Base-by-base conservation (phyloP, 192 early-diverging fungal species). In the Kappamyces sp. region DNA sequence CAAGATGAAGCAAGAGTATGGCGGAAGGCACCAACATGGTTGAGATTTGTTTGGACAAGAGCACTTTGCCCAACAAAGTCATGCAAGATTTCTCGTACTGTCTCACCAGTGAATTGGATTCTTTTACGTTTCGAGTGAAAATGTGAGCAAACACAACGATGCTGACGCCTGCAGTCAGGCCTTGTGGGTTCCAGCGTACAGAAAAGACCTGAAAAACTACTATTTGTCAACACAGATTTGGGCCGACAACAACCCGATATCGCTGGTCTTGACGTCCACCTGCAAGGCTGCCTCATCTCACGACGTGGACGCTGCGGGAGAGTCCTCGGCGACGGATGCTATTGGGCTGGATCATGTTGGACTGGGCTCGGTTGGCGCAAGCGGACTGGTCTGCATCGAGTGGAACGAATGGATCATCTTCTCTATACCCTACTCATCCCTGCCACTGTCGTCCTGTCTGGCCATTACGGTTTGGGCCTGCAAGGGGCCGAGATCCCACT, bases 331-430 rank as follows among this genome's bases (percentile, higher is more conserved):
- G 1, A 15, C 61, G n/a, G 11, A 52, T 50, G 31, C 31, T 60
- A 32, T 40, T 66, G 14, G 36, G 22, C 29, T 35, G 36, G n/a
- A 37, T 9, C 32, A 33, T 30, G 39, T 11, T 5, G 11, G 12
- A 15, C 11, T 12, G 46, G 30, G 32, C 15, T 1, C 45, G 14
- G 38, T 33, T 8, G 9, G 38, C 31, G 29, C 41, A 22, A 45
- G 8, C 32, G 15, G 35, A 12, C 9, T 7, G 15, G 45, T 46
- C 14, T 22, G 14, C 61, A n/a, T n/a, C n/a, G n/a, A 88, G 85
- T 96, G 91, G 91, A 86, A 92, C 68, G 93, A 98, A 75, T 96
- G 95, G 93, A 66, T 98, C 7, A 70, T 75, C 12, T 76, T 98
- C 33, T n/a, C 43, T 45, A 45, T 45, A 11, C 43, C 43, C 15